These are phyloP conservation scores for Colletotrichum eremochloae DNA, from an alignment of 2,329 filamentous ascomycete species.

Conservation along the genomic window DNA sequence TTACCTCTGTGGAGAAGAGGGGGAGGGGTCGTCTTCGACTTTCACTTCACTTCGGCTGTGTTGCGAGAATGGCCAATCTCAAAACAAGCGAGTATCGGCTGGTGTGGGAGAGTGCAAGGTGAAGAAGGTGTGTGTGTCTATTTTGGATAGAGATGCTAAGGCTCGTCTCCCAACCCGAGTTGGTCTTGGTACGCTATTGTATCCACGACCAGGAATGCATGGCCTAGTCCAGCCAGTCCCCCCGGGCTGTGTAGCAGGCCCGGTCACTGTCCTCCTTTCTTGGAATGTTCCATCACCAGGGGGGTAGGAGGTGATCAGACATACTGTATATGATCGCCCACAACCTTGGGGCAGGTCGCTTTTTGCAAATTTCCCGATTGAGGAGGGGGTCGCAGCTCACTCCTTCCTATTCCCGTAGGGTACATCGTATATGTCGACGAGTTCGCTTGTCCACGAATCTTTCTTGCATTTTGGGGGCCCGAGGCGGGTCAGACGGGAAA, in stretches of 20 bases:
- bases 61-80: neutral
- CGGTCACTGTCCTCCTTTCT: constrained; percentile 3
- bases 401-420: neutral
- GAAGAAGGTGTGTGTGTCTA: neutral
- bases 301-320: neutral
- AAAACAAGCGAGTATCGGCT: neutral
- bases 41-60: neutral
- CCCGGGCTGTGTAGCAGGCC: constrained; percentile 20
- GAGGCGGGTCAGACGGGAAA: constrained; percentile 31
- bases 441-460: constrained; percentile 22
- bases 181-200: constrained; percentile 1
- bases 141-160: neutral
- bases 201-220: neutral
- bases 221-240: constrained; percentile 17
- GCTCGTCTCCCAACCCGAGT: neutral
- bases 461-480: constrained; percentile 17
- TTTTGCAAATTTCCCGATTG: constrained; percentile 38
- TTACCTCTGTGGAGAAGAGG: neutral
- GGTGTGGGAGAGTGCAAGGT: neutral
- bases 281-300: constrained; percentile 30
- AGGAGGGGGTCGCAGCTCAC: constrained; percentile 16
- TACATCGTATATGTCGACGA: too few species aligned
- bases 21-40: neutral
- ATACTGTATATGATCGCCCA: constrained; percentile 36
- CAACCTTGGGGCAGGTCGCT: constrained; percentile 30